Conservation (phyloP, 768 basidiomycete genomes). For the Leccinum boreale region DNA sequence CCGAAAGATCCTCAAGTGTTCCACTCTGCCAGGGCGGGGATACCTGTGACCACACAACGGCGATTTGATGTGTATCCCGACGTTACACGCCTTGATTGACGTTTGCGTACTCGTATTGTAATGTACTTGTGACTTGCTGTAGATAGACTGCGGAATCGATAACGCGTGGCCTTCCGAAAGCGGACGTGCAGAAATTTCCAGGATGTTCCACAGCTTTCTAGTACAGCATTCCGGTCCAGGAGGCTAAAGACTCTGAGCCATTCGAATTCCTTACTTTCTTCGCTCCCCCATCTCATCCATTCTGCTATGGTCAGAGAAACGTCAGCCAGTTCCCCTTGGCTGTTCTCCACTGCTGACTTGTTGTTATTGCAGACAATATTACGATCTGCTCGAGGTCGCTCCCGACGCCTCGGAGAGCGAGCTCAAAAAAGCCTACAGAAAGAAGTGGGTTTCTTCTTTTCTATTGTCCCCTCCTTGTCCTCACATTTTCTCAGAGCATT, state of each 20-base stretch:
- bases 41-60: slow-evolving; percentile 89
- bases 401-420: slow-evolving; percentile 78
- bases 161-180: slow-evolving; percentile 15
- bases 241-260: slow-evolving; percentile 18
- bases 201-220: slow-evolving; percentile 33
- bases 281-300: slow-evolving; percentile 9
- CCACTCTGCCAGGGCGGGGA: slow-evolving; percentile 67
- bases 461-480: slow-evolving; percentile 1
- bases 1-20: slow-evolving; percentile 60
- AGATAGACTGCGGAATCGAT: background rate
- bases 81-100: slow-evolving; percentile 34
- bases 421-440: slow-evolving; percentile 94
- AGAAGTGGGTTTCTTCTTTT: slow-evolving; percentile 56
- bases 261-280: slow-evolving; percentile 9
- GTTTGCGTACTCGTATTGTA: background rate
- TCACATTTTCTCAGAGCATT: slow-evolving; percentile 54
- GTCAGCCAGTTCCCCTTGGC: slow-evolving; percentile 29
- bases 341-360: background rate
- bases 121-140: background rate
- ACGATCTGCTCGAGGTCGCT: slow-evolving; percentile 87
- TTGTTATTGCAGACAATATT: slow-evolving; percentile 63
- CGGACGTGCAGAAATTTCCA: slow-evolving; percentile 24
- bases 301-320: slow-evolving; percentile 66
- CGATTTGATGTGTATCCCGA: slow-evolving; percentile 92
- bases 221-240: slow-evolving; percentile 33